phyloP scores from a whole-genome alignment of 495 filamentous ascomycete species.

The Thozetella sp. region DNA sequence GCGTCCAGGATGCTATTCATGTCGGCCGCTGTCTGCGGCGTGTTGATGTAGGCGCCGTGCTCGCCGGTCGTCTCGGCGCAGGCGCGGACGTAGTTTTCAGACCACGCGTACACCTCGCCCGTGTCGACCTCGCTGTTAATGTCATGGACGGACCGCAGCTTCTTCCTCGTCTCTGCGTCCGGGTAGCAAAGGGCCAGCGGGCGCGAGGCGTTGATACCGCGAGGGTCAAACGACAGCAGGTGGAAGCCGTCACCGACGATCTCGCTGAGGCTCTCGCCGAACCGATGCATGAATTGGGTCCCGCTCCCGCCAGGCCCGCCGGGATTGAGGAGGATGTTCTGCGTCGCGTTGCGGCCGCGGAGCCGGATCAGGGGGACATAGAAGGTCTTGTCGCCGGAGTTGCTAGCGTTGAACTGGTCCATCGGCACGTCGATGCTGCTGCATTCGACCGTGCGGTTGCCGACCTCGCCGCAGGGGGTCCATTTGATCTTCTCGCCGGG shows the following conservation, averaged over 20 bases:
- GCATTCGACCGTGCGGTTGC: conserved; percentile 31
- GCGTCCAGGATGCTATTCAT: conserved; percentile 51
- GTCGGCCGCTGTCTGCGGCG: conserved; percentile 49
- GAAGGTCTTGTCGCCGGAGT: conserved; percentile 31
- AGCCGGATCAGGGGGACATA: conserved; percentile 43
- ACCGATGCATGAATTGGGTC: conserved; percentile 28
- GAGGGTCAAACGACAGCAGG: conserved; percentile 45
- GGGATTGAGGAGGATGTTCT: conserved; percentile 45
- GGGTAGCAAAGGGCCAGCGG: conserved; percentile 40
- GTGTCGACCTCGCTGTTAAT: conserved; percentile 28
- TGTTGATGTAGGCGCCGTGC: conserved; percentile 40
- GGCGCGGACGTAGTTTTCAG: conserved; percentile 33
- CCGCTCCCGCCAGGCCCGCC: conserved; percentile 47
- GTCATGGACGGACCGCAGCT: conserved; percentile 22
- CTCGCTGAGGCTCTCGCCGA: conserved; percentile 27
- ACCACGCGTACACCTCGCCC: conserved; percentile 40
- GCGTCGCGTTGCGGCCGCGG: conserved; percentile 34
- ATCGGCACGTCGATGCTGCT: conserved; percentile 40
- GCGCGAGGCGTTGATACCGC: conserved; percentile 40
- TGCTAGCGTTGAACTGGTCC: conserved; percentile 39
- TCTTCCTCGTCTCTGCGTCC: conserved; percentile 19
- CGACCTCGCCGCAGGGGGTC: conserved; percentile 34
- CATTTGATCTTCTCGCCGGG: conserved; percentile 35
- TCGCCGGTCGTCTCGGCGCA: conserved; percentile 44
- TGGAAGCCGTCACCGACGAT: conserved; percentile 45